These are phyloP conservation scores for Dryas octopetala DNA, from an alignment of 306 rosid genomes.

Conservation along the genomic window DNA sequence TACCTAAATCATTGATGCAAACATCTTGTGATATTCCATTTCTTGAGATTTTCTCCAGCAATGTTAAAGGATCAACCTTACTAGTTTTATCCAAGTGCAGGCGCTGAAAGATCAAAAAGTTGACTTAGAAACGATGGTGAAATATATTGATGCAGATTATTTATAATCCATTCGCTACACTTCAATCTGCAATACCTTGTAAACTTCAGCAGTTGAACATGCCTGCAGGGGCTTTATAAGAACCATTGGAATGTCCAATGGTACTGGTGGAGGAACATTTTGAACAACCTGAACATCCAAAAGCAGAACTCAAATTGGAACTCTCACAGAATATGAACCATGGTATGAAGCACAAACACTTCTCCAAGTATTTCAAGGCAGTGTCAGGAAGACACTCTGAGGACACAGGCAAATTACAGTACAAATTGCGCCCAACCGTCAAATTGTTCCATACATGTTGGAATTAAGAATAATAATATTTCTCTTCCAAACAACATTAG, in stretches of 20 bases:
- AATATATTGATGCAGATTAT: not conserved
- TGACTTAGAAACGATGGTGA: slow-evolving; percentile 19
- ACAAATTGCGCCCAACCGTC: not conserved
- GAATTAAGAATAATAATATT: too few relatives aligned
- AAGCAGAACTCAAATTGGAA: slow-evolving; percentile 26
- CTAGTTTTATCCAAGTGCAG: slow-evolving; percentile 69
- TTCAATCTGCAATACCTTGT: slow-evolving; percentile 62
- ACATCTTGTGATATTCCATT: slow-evolving; percentile 81
- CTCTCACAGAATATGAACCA: slow-evolving; percentile 17
- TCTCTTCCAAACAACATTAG: too few relatives aligned
- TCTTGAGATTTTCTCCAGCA: slow-evolving; percentile 72
- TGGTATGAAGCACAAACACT: not conserved
- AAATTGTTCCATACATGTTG: not conserved
- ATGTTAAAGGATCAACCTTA: slow-evolving; percentile 61
- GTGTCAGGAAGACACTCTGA: not conserved
- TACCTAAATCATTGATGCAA: slow-evolving; percentile 92
- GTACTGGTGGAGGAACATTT: slow-evolving; percentile 63
- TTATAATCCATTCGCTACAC: not conserved
- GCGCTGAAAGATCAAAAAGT: slow-evolving; percentile 44
- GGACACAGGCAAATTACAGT: not conserved
- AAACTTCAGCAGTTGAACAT: slow-evolving; percentile 92
- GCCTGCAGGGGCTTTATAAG: slow-evolving; percentile 93
- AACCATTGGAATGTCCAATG: slow-evolving; percentile 81
- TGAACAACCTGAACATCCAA: slow-evolving; percentile 63
- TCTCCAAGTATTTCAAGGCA: not conserved